Conservation (phyloP, 345 rosid genomes). For the Pelargonium nanum region DNA sequence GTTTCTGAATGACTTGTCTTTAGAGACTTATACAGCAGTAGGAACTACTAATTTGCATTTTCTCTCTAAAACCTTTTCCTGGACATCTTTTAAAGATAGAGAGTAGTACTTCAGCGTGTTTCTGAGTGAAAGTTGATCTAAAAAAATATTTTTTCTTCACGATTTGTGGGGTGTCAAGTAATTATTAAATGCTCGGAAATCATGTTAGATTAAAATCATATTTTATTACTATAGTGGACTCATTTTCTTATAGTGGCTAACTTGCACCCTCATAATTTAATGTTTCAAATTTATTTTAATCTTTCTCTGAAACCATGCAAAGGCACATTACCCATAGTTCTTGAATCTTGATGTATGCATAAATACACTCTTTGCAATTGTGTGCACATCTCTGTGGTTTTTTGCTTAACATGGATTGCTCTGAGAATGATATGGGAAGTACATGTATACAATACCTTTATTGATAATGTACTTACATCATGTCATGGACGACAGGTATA, state of each 20-base stretch:
- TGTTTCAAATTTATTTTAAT: too few species aligned
- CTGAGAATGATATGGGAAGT: neutral
- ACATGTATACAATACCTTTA: neutral
- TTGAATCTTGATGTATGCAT: too few species aligned
- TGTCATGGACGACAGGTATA: constrained; percentile 52
- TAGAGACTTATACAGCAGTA: neutral
- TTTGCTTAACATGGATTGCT: too few species aligned
- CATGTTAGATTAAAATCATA: neutral
- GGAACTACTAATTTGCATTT: neutral
- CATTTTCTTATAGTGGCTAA: neutral
- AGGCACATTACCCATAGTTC: neutral
- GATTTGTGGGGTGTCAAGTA: neutral
- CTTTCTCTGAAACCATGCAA: neutral
- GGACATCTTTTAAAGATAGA: too few species aligned
- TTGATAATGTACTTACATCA: constrained; percentile 2
- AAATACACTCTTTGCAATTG: too few species aligned
- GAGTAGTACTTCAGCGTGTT: too few species aligned
- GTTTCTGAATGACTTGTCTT: too few species aligned
- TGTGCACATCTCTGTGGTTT: too few species aligned
- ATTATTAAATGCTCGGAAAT: neutral
- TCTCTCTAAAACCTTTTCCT: neutral
- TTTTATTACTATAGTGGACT: neutral
- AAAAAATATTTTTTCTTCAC: neutral
- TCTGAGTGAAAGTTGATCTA: neutral
- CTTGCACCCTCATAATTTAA: neutral